Evolutionary conservation across 306 rosid genomes (phyloP).

Genomic region (Trichosanthes truncata): DNA sequence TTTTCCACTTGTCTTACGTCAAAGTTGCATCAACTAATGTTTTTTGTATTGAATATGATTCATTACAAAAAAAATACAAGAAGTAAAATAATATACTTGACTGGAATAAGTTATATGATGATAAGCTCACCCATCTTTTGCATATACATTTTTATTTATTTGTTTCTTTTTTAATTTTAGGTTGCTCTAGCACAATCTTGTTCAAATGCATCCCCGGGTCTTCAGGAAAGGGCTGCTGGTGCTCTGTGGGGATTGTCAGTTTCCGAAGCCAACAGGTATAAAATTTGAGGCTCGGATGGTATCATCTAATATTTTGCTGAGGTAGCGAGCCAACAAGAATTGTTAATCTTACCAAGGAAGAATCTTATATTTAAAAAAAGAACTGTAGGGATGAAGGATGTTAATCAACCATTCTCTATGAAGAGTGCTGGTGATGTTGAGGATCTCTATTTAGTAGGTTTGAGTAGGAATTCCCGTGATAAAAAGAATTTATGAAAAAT

Average conservation of each 20-base stretch:
- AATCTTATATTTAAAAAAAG: background rate
- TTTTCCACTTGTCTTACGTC: background rate
- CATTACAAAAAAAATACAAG: background rate
- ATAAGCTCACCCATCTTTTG: background rate
- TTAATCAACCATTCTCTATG: background rate
- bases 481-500: background rate
- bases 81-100: background rate
- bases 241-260: constrained; percentile 99
- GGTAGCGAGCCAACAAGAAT: background rate
- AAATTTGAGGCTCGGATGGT: background rate
- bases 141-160: background rate
- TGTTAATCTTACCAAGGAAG: background rate
- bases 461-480: background rate
- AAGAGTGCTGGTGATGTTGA: background rate
- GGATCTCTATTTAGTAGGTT: background rate
- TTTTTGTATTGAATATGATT: background rate
- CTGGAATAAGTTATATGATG: background rate
- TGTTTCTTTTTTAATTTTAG: constrained; percentile 18
- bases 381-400: background rate
- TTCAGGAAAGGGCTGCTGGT: constrained; percentile 99
- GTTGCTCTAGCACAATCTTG: constrained; percentile 97
- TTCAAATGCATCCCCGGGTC: constrained; percentile 95
- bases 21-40: background rate
- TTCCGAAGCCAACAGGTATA: constrained; percentile 94
- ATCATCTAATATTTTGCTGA: background rate